A percentile compares a stretch with the other conserved stretches of the same genome.
Conservation (phyloP, 441 rosid species). For the Adansonia gregorii region DNA sequence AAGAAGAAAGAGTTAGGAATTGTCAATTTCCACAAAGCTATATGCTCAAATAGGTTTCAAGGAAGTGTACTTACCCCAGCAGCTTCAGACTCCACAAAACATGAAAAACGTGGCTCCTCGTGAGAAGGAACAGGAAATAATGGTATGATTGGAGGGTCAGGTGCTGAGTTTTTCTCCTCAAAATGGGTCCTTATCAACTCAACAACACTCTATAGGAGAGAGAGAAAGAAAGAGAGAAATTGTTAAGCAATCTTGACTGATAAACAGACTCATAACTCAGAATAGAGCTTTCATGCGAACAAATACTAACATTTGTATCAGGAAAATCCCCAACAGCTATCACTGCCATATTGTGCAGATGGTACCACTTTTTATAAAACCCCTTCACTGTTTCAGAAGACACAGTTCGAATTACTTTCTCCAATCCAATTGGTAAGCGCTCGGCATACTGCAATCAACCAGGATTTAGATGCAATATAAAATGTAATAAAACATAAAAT, state of each 20-base stretch:
- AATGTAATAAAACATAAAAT: background rate
- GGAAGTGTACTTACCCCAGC: slow-evolving; percentile 61
- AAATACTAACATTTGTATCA: slow-evolving; percentile 68
- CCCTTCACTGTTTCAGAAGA: slow-evolving; percentile 74
- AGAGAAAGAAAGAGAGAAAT: slow-evolving; percentile 26
- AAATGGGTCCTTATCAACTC: slow-evolving; percentile 84
- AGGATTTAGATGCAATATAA: slow-evolving; percentile 22
- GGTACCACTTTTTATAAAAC: slow-evolving; percentile 88
- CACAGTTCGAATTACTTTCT: slow-evolving; percentile 83
- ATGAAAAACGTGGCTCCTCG: slow-evolving; percentile 73
- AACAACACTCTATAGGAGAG: slow-evolving; percentile 63
- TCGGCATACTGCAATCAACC: slow-evolving; percentile 78
- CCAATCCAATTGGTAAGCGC: slow-evolving; percentile 90
- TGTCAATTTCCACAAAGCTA: background rate
- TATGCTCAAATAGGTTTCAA: background rate
- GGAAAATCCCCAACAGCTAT: slow-evolving; percentile 95
- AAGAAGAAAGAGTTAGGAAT: slow-evolving; percentile 13
- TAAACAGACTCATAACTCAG: slow-evolving; percentile 12
- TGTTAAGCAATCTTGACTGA: slow-evolving; percentile 26
- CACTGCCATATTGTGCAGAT: slow-evolving; percentile 82
- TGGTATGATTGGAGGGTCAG: slow-evolving; percentile 59
- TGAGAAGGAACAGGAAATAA: slow-evolving; percentile 78
- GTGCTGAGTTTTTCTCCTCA: slow-evolving; percentile 52
- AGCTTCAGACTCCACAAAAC: slow-evolving; percentile 91
- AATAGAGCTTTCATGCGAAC: slow-evolving; percentile 21